Conservation (phyloP, 2,329 filamentous ascomycete genomes). For the Fusarium sp. region DNA sequence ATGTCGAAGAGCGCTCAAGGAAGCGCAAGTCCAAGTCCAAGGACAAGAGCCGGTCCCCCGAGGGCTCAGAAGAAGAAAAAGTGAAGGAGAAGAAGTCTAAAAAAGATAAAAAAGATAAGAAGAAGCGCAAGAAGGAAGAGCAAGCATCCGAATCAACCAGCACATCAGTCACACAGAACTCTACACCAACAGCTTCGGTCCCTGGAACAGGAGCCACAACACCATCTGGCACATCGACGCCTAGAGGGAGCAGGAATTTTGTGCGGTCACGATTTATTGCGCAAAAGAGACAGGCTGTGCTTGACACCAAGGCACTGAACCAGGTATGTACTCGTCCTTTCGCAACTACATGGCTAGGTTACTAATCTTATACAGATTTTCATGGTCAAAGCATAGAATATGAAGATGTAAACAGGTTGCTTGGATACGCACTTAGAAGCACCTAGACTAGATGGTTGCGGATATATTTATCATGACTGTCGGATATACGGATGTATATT, state of each 20-base stretch:
- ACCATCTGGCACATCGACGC: conserved; percentile 57
- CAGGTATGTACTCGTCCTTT: conserved; percentile 67
- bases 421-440: conserved; percentile 4
- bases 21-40: conserved; percentile 47
- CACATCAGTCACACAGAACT: conserved; percentile 19
- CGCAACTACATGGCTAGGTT: neutral
- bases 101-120: conserved; percentile 55
- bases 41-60: conserved; percentile 40
- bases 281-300: conserved; percentile 84
- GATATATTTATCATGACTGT: neutral
- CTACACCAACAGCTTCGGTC: conserved; percentile 42
- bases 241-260: conserved; percentile 70
- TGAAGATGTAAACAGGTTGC: neutral
- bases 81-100: conserved; percentile 50
- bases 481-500: neutral
- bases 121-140: conserved; percentile 61
- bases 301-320: conserved; percentile 84
- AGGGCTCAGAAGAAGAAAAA: conserved; percentile 42
- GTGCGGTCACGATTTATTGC: conserved; percentile 85
- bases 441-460: conserved; percentile 2
- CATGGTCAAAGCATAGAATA: conserved; percentile 66
- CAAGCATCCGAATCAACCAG: conserved; percentile 31
- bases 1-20: conserved; percentile 44
- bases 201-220: conserved; percentile 52
- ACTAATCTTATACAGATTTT: conserved; percentile 63